These are phyloP conservation scores for Oenanthe javanica DNA, from an alignment of 140 eudicot species.

Conservation along the genomic window DNA sequence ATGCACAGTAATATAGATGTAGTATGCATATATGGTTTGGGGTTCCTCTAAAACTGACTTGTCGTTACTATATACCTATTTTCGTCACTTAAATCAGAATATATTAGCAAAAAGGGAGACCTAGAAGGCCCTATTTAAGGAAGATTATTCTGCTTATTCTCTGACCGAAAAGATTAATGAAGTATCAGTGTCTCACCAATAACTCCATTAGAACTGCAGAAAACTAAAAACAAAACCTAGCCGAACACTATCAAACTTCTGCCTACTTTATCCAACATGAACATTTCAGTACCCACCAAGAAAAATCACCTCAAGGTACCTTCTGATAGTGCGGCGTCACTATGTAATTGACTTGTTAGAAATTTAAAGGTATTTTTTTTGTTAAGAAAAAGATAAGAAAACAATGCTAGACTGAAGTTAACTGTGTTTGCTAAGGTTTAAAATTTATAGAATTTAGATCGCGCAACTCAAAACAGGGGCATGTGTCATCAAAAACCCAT, in stretches of 20 bases:
- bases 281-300: not conserved
- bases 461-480: not conserved
- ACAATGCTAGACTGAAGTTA: not conserved
- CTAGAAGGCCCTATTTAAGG: not conserved
- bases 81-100: not conserved
- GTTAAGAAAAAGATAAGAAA: not conserved
- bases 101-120: not conserved
- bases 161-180: not conserved
- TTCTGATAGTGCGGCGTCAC: not conserved
- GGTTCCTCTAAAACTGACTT: not conserved
- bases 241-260: not conserved
- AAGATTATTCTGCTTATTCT: not conserved
- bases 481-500: not conserved
- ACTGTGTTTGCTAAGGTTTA: not conserved
- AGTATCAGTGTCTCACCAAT: not conserved
- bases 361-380: no score
- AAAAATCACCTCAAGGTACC: not conserved
- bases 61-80: not conserved
- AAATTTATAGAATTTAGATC: not conserved
- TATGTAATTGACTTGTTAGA: not conserved
- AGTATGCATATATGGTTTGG: not conserved
- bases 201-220: not conserved
- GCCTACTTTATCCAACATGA: not conserved
- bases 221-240: not conserved
- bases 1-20: not conserved